Evolutionary conservation across 2,329 filamentous ascomycete species (phyloP).

Genomic region (Sphaerulina vaccinii): DNA sequence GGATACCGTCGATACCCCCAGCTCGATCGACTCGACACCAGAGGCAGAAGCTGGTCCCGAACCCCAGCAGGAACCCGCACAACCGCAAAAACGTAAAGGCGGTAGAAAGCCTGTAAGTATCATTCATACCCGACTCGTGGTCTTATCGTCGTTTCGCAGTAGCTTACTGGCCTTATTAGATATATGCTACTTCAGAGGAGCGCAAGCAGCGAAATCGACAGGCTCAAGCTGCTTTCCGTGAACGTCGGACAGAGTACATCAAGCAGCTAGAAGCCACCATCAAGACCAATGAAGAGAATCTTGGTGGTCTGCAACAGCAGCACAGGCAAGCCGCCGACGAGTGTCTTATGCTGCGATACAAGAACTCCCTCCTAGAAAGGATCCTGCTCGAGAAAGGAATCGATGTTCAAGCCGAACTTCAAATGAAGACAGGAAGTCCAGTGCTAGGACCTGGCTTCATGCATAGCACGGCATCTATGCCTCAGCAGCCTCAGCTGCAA

Average conservation of each 20-base stretch:
- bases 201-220: slow-evolving; percentile 96
- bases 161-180: slow-evolving; percentile 54
- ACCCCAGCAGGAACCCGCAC: slow-evolving; percentile 45
- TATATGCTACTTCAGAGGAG: slow-evolving; percentile 98
- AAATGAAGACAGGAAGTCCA: slow-evolving; percentile 86
- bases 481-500: slow-evolving; percentile 60
- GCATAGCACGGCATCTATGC: slow-evolving; percentile 42
- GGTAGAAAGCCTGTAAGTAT: slow-evolving; percentile 87
- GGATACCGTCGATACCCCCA: slow-evolving; percentile 47
- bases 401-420: slow-evolving; percentile 93
- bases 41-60: slow-evolving; percentile 46
- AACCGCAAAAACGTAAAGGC: slow-evolving; percentile 85
- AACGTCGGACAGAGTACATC: slow-evolving; percentile 97
- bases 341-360: slow-evolving; percentile 96
- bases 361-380: slow-evolving; percentile 92
- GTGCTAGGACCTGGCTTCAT: slow-evolving; percentile 65
- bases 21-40: slow-evolving; percentile 50
- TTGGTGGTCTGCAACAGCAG: slow-evolving; percentile 88
- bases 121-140: slow-evolving; percentile 21
- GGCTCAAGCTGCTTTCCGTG: slow-evolving; percentile 94
- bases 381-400: slow-evolving; percentile 97
- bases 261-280: slow-evolving; percentile 98
- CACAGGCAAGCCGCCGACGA: slow-evolving; percentile 94
- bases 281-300: slow-evolving; percentile 90
- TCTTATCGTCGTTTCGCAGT: slow-evolving; percentile 1